These are phyloP conservation scores for Aspergillus diversus DNA, from an alignment of 495 filamentous ascomycete species.

Conservation along the genomic window DNA sequence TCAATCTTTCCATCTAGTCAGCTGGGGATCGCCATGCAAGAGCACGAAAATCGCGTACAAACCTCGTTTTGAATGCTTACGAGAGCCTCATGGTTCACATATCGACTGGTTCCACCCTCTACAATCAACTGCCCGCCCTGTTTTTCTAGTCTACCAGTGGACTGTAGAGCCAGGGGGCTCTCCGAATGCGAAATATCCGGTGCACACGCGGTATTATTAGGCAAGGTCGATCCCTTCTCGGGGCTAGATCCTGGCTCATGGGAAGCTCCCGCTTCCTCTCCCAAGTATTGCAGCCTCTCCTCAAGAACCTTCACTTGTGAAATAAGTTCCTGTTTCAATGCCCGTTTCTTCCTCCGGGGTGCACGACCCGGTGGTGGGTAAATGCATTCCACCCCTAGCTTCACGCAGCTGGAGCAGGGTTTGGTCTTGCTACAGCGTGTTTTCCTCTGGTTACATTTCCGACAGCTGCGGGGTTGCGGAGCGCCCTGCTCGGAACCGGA, in stretches of 20 bases:
- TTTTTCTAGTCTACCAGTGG: slow-evolving; percentile 39
- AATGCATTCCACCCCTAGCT: slow-evolving; percentile 13
- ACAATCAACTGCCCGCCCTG: slow-evolving; percentile 62
- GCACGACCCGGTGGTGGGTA: slow-evolving; percentile 51
- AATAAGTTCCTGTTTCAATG: slow-evolving; percentile 63
- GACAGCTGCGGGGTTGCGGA: too few relatives aligned
- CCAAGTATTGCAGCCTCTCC: slow-evolving; percentile 48
- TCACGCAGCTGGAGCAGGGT: slow-evolving; percentile 4
- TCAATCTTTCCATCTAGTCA: too few relatives aligned
- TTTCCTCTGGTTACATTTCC: too few relatives aligned
- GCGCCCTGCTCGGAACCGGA: too few relatives aligned
- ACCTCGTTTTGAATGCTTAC: not conserved
- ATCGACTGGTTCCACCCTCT: slow-evolving; percentile 23
- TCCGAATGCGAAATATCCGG: too few relatives aligned
- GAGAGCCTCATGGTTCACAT: slow-evolving; percentile 53
- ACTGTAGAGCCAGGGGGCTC: too few relatives aligned
- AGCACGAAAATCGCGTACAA: not conserved
- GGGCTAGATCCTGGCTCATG: too few relatives aligned
- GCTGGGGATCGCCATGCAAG: too few relatives aligned
- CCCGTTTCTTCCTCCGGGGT: slow-evolving; percentile 63
- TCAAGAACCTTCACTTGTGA: slow-evolving; percentile 68
- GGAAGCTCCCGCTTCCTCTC: not conserved
- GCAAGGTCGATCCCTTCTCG: too few relatives aligned
- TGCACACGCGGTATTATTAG: too few relatives aligned
- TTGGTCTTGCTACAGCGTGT: too few relatives aligned